Conservation (phyloP, 2,329 filamentous ascomycete genomes). For the Myotisia sp. region DNA sequence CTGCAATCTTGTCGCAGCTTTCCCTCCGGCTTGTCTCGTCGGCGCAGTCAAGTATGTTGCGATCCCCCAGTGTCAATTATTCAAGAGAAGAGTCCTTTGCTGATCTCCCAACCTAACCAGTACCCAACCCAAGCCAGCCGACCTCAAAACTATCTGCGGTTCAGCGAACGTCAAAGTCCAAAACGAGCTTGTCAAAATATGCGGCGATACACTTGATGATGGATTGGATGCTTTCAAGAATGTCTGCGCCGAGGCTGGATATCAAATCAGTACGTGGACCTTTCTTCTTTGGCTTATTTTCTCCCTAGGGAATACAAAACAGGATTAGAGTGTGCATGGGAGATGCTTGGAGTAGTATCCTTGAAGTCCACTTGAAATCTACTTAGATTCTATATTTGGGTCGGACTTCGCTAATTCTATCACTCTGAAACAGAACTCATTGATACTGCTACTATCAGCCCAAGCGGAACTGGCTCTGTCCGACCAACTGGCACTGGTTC, state of each 20-base stretch:
- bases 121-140: constrained; percentile 23
- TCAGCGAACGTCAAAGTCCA: constrained; percentile 23
- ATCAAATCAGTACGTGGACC: constrained; percentile 27
- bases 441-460: neutral
- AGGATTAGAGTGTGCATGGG: neutral
- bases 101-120: constrained; percentile 18
- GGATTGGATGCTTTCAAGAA: constrained; percentile 28
- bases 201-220: constrained; percentile 19
- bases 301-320: too few species aligned
- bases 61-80: neutral
- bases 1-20: constrained; percentile 28
- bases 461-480: constrained; percentile 9
- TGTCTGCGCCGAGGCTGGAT: constrained; percentile 27
- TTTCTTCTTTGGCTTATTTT: neutral
- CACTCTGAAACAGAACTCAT: constrained; percentile 2
- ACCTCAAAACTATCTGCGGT: constrained; percentile 29
- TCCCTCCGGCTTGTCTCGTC: constrained; percentile 38
- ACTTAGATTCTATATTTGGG: neutral
- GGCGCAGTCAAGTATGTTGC: constrained; percentile 35
- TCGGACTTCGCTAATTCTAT: constrained; percentile 3
- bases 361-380: too few species aligned
- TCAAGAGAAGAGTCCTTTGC: neutral
- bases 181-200: constrained; percentile 23
- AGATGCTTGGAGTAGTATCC: neutral
- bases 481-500: constrained; percentile 18